Conservation (phyloP, 176 grass and related monocot species). For the Aegilops umbellulata region DNA sequence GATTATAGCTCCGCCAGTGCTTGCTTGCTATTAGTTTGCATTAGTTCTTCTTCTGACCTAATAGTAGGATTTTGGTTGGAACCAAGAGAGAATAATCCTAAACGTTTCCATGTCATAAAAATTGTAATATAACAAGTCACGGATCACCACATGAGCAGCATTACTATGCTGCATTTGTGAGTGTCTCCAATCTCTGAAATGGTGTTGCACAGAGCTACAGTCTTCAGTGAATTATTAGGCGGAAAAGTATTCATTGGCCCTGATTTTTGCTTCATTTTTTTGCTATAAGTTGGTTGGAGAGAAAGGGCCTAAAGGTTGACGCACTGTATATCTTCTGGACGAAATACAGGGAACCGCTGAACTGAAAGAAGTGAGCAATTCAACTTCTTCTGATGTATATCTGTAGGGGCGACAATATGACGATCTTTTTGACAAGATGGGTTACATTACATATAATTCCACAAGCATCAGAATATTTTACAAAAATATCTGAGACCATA, state of each 20-base stretch:
- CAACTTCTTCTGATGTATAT: background rate
- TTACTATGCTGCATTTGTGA: background rate
- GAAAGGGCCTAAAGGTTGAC: conserved; percentile 15
- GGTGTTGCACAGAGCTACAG: conserved; percentile 1
- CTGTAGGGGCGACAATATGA: background rate
- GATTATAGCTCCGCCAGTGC: too few relatives aligned
- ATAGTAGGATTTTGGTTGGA: conserved; percentile 13
- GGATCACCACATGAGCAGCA: background rate
- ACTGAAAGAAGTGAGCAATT: background rate
- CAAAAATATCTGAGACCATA: too few relatives aligned
- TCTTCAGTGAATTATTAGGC: conserved; percentile 6
- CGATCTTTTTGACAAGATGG: background rate
- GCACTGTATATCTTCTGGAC: background rate
- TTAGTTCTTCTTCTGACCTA: background rate
- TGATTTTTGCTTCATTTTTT: background rate
- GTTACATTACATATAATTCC: background rate
- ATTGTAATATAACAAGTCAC: background rate
- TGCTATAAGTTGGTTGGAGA: conserved; percentile 17
- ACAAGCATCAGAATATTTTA: background rate
- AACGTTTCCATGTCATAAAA: conserved; percentile 1
- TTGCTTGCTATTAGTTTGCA: too few relatives aligned
- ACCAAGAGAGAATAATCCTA: background rate
- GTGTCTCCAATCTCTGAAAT: background rate
- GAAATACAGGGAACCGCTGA: background rate
- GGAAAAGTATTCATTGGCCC: conserved; percentile 3